Base-by-base conservation (phyloP, 208 protist genomes). In the Trypanosoma scelopori region DNA sequence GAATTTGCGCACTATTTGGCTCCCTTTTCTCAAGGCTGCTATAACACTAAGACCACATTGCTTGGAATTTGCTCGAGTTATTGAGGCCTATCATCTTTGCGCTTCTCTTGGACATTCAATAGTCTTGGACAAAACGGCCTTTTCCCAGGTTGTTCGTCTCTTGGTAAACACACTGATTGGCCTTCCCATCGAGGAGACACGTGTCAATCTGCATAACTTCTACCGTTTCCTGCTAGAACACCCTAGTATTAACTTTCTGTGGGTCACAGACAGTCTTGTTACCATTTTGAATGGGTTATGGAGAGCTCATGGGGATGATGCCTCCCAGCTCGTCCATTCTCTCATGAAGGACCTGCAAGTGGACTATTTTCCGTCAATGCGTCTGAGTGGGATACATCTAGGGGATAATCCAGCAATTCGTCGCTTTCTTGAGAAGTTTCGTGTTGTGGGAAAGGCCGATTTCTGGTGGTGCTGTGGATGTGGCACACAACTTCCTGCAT, bases 381-480 rank as follows among this genome's bases (percentile, higher is more conserved):
- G 66, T 41, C 73, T 84, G 3, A 72, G 52, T n/a, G 84, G 84
- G 0, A 68, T 93, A 13, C 64, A 75, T 18, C 55, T 93, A 13
- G 41, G 64, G 18, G 68, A 77, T 32, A 87, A 85, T 62, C 81
- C 84, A 3, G 41, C 47, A 20, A 77, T 93, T 30, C 76, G 79
- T 15, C 75, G 59, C 25, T 69, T 79, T 27, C 57, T 89, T 56
- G 76, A 91, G 37, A 49, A 70, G 39, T 89, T 89, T 64, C 23
- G 69, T 15, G 37, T 89, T 18, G 81, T 75, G 4, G 63, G 76
- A 35, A 68, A 53, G 22, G 12, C 55, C 48, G 59, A 72, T 0
- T 93, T 91, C 53, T 93, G 84, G 84, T 93, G 87, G 87, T 32
- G 22, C 25, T 93, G 87, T 65, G 84, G 87, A 7, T 93, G 87